Base-by-base conservation (phyloP, 2,329 filamentous ascomycete genomes). In the Purpureocillium lavendulum region DNA sequence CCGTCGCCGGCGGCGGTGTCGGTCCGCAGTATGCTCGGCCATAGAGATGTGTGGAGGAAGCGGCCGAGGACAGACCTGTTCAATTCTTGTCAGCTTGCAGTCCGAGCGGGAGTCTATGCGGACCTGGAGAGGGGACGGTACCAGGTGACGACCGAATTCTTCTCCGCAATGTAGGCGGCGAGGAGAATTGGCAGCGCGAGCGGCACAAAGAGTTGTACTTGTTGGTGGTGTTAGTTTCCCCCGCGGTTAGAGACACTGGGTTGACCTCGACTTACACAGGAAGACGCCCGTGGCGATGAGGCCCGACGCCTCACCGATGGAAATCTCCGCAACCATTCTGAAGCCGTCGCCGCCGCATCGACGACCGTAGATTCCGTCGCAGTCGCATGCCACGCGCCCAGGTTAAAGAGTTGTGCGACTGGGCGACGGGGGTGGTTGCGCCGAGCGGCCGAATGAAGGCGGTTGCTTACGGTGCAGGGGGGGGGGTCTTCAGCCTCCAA, bases 231-330 rank as follows among this genome's bases (percentile, higher is more conserved):
- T 26, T 10, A 26, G 21, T 26, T 26, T 26, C 5, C 21, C 5
- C n/a, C n/a, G n/a, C n/a, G 10, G 21, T 9, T 12, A 17, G 4
- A 14, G 11, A 17, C 15, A 34, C 15, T 7, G 6, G 6, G 11
- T 17, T 15, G 7, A 14, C 7, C 6, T 34, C 9, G 16, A 36
- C 35, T 24, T 36, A 36, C 35, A 36, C 13, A 29, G 18, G 24
- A 36, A 36, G 4, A 36, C 35, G 15, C 16, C 35, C 15, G 35
- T 26, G 17, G 35, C 35, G 24, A 36, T 36, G 24, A 36, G 35
- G 24, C 35, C 35, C 8, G 35, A 36, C 35, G 11, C 35, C 18
- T 36, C 35, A 8, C 35, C 35, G 12, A 36, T 18, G 13, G 35
- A 36, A 12, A 28, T 14, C 15, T 9, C 35, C 26, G 15, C 16